Evolutionary conservation across 495 filamentous ascomycete species (phyloP), one percentile per base, ranked within the genome.

Genomic region (Filosporella fistucella): DNA sequence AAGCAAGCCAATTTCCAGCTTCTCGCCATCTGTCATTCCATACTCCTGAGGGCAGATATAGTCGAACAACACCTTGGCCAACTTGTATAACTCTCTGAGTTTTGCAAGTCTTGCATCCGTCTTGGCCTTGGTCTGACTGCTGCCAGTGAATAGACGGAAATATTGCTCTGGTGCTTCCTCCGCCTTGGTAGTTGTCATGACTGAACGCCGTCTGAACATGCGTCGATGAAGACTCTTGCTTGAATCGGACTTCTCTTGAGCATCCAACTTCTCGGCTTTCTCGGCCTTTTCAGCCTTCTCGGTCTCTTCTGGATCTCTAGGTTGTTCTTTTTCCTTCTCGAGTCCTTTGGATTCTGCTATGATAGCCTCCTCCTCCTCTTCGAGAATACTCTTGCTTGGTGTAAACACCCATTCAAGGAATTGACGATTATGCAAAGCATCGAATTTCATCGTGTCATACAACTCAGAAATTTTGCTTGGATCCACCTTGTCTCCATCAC

Each of bases 401-500:
- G 89, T 95, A 59, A 98, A 97, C 2, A 96, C 86, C 84, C 91
- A 96, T 65, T 98, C 94, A n/a, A 98, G 69, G 50, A 96, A 97
- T 49, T 87, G 87, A 4, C 94, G 81, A 62, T 98, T 98, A 63
- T 98, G 93, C 20, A 98, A 75, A 2, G 94, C 93, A 58, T 98
- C 93, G 56, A 96, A 98, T 62, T 98, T 98, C 91, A 97, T 96
- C 23, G 90, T 96, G 64, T 98, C 93, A 60, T 97, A 97, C 2
- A 98, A 71, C 67, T 98, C 93, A 7, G 89, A 95, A 28, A 98
- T 89, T 69, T 97, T 97, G 70, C 89, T 95, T 0, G 93, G 93
- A 62, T 98, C 93, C 9, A 97, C 88, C 68, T 97, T 98, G 53
- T 98, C 93, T 4, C 85, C 84, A 62, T 98, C 93, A 52, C 88